Percentiles rank a stretch among this genome's conserved stretches.
Evolutionary conservation across 1,284 basidiomycete species (phyloP).

Genomic region (Microbotryum intermedium): DNA sequence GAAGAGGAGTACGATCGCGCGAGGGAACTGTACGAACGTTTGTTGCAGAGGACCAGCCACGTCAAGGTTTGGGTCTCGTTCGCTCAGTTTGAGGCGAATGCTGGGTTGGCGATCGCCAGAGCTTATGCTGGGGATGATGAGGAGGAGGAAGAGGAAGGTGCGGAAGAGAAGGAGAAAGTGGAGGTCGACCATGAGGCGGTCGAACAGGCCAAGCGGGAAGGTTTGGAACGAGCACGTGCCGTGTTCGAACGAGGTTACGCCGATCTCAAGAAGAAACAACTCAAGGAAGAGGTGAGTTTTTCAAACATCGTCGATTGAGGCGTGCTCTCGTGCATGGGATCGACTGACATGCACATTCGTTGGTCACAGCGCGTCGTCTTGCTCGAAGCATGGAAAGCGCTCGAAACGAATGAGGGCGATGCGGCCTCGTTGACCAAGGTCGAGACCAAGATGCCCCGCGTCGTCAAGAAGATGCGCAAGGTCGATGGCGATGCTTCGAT

Average conservation of each 20-base stretch:
- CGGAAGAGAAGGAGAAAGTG: conserved; percentile 54
- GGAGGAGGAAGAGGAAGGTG: conserved; percentile 63
- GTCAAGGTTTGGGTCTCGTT: conserved; percentile 61
- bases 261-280: conserved; percentile 64
- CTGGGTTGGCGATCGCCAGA: conserved; percentile 33
- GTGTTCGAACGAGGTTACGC: conserved; percentile 81
- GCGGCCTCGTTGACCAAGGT: conserved; percentile 61
- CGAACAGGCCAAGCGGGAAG: conserved; percentile 51
- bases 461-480: conserved; percentile 72
- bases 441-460: conserved; percentile 79
- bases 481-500: conserved; percentile 73
- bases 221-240: conserved; percentile 57
- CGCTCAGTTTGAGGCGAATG: conserved; percentile 40
- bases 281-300: conserved; percentile 78
- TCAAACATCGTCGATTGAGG: no score
- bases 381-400: conserved; percentile 85
- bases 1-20: conserved; percentile 83
- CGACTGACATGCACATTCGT: not conserved
- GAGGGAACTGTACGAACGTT: conserved; percentile 78
- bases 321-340: not conserved
- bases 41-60: conserved; percentile 79
- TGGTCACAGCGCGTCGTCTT: conserved; percentile 64
- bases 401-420: conserved; percentile 70
- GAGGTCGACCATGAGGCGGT: conserved; percentile 42
- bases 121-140: conserved; percentile 42